phyloP scores from a whole-genome alignment of 441 rosid species.

The Croton setiger region DNA sequence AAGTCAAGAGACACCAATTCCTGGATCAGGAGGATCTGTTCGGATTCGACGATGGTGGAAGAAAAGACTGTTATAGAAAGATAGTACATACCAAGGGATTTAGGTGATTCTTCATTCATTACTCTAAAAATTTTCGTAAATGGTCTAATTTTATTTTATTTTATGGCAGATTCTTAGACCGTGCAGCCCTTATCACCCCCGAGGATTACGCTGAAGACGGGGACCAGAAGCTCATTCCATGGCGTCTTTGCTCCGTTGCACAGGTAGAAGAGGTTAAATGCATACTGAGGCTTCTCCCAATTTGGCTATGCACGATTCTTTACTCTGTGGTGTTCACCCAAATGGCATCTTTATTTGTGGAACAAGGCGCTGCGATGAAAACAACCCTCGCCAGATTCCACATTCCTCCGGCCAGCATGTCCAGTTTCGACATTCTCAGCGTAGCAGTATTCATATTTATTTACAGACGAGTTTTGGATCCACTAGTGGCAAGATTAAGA shows the following conservation, averaged over 20 bases:
- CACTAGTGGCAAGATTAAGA: conserved; percentile 43
- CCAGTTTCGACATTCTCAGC: conserved; percentile 83
- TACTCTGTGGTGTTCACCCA: conserved; percentile 95
- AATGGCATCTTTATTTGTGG: conserved; percentile 96
- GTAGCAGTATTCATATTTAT: conserved; percentile 74
- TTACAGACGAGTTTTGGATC: conserved; percentile 74
- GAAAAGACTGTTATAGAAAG: conserved; percentile 33
- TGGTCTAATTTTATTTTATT: too few species aligned
- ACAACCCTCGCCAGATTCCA: conserved; percentile 54
- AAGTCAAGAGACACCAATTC: conserved; percentile 19
- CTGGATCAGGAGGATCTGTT: conserved; percentile 26
- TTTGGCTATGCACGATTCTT: conserved; percentile 93
- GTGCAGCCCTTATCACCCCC: conserved; percentile 65
- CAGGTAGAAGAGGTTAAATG: conserved; percentile 98
- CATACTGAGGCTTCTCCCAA: conserved; percentile 74
- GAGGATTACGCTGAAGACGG: conserved; percentile 39
- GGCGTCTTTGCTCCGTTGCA: conserved; percentile 79
- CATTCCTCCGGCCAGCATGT: conserved; percentile 92
- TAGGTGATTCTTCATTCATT: conserved; percentile 30
- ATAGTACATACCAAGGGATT: conserved; percentile 49
- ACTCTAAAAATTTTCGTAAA: too few species aligned
- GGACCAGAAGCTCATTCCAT: conserved; percentile 45
- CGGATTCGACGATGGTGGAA: conserved; percentile 20
- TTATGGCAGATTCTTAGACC: conserved; percentile 68
- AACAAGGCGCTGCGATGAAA: conserved; percentile 95